Evolutionary conservation across 2,329 filamentous ascomycete species (phyloP).

Genomic region (Iodosphaeria phyllophila): DNA sequence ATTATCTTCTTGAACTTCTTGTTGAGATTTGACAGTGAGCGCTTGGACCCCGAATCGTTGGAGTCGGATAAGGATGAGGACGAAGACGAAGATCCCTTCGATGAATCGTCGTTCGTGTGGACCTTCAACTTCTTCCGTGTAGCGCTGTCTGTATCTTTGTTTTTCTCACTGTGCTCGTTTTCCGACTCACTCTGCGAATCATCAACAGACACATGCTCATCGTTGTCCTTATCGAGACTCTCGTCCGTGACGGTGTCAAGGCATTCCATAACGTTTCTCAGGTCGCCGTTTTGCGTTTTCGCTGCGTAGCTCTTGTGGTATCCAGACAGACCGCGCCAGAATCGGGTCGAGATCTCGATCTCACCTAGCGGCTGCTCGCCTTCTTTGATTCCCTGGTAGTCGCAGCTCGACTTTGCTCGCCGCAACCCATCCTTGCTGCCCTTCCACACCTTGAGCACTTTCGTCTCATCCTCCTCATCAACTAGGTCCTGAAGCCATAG

Average conservation of each 20-base stretch:
- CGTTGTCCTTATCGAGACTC: conserved; percentile 15
- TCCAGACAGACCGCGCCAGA: conserved; percentile 41
- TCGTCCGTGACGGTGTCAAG: conserved; percentile 42
- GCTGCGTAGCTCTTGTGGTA: conserved; percentile 36
- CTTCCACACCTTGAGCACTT: conserved; percentile 46
- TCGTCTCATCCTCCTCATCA: conserved; percentile 43
- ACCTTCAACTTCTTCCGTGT: conserved; percentile 12
- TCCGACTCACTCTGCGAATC: conserved; percentile 6
- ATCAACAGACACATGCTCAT: conserved; percentile 2
- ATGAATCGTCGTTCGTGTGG: conserved; percentile 15
- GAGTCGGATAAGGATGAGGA: no score
- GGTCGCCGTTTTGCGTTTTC: conserved; percentile 28
- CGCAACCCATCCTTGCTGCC: conserved; percentile 33
- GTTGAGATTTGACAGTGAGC: conserved; percentile 11
- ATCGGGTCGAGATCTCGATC: conserved; percentile 35
- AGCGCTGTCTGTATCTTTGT: conserved; percentile 4
- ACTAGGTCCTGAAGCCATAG: conserved; percentile 52
- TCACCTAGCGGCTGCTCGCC: conserved; percentile 36
- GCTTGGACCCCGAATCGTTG: conserved; percentile 12
- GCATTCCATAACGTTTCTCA: conserved; percentile 43
- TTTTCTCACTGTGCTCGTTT: conserved; percentile 1
- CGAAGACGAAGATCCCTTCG: conserved; percentile 9
- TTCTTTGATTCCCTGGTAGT: conserved; percentile 23
- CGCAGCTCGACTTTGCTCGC: conserved; percentile 15
- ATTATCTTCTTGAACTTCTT: conserved; percentile 17